Conservation (phyloP, 2,329 filamentous ascomycete species). For the Alternaria sp. region DNA sequence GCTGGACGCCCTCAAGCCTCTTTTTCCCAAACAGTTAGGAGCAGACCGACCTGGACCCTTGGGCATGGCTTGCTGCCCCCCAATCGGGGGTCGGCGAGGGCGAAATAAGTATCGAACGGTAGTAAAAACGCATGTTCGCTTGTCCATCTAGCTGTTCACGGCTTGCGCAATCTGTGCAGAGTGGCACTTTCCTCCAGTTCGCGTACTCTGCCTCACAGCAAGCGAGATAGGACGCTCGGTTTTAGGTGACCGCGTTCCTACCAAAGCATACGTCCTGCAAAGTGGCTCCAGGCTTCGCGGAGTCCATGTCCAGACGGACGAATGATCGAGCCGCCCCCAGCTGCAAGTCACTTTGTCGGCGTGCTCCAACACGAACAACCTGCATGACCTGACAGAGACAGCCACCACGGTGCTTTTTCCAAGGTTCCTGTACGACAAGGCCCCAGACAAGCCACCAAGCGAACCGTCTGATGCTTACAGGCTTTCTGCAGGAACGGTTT, state of each 20-base stretch:
- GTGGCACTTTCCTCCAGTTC: slow-evolving; percentile 11
- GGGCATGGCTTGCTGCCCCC: slow-evolving; percentile 13
- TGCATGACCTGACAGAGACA: slow-evolving; percentile 24
- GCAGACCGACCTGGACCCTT: slow-evolving; percentile 36
- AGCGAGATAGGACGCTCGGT: slow-evolving; percentile 43
- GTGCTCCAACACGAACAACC: slow-evolving; percentile 21
- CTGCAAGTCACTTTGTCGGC: slow-evolving; percentile 41
- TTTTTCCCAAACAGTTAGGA: slow-evolving; percentile 30
- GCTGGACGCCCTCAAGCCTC: slow-evolving; percentile 35
- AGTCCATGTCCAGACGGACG: slow-evolving; percentile 15
- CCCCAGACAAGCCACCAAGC: slow-evolving; percentile 19
- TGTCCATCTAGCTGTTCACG: slow-evolving; percentile 23
- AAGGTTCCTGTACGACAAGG: slow-evolving; percentile 25
- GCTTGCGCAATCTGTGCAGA: slow-evolving; percentile 29
- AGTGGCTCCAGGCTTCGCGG: slow-evolving; percentile 18
- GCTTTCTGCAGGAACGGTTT: slow-evolving; percentile 38
- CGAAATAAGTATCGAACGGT: slow-evolving; percentile 40
- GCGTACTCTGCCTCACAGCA: slow-evolving; percentile 8
- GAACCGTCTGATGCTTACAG: slow-evolving; percentile 31
- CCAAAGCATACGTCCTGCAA: slow-evolving; percentile 30
- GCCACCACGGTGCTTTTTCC: slow-evolving; percentile 44
- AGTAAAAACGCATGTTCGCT: slow-evolving; percentile 41
- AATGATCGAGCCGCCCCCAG: slow-evolving; percentile 22
- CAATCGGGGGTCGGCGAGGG: slow-evolving; percentile 29
- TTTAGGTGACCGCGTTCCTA: slow-evolving; percentile 21